These are phyloP conservation scores for Claviceps pazoutovae DNA, from an alignment of 2,329 filamentous ascomycete species.

Conservation along the genomic window DNA sequence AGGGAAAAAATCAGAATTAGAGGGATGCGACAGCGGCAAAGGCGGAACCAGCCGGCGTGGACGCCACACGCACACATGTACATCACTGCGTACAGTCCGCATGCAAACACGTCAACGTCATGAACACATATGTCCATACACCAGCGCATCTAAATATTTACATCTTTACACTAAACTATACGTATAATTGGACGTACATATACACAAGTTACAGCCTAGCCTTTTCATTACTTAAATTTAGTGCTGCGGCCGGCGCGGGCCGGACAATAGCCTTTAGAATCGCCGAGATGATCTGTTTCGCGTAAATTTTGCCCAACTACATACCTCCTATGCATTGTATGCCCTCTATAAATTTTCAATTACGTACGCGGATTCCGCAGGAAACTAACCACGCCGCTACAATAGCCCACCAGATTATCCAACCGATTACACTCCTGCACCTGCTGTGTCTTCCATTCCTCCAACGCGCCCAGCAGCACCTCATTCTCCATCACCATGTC, in stretches of 20 bases:
- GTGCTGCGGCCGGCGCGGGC: too few relatives aligned
- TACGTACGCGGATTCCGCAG: conserved; percentile 43
- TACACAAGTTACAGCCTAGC: too few relatives aligned
- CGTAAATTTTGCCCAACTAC: too few relatives aligned
- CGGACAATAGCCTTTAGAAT: too few relatives aligned
- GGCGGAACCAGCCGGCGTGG: neutral
- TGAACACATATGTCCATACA: too few relatives aligned
- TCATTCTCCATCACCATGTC: conserved; percentile 38
- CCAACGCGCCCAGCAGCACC: conserved; percentile 43
- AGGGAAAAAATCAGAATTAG: neutral
- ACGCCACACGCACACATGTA: neutral
- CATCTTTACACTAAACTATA: too few relatives aligned
- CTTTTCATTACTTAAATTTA: too few relatives aligned
- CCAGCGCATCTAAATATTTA: too few relatives aligned
- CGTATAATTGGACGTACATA: too few relatives aligned
- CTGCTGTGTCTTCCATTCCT: conserved; percentile 59
- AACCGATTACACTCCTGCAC: conserved; percentile 57
- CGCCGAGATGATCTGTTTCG: too few relatives aligned
- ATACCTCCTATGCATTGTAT: neutral
- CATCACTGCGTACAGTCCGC: neutral
- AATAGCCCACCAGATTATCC: conserved; percentile 70
- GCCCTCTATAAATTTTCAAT: neutral
- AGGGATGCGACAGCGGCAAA: neutral
- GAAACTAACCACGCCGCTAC: conserved; percentile 73
- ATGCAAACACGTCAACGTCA: too few relatives aligned